These are phyloP conservation scores for Penicillium cosmopolitanum DNA, from an alignment of 495 filamentous ascomycete species.

Conservation along the genomic window DNA sequence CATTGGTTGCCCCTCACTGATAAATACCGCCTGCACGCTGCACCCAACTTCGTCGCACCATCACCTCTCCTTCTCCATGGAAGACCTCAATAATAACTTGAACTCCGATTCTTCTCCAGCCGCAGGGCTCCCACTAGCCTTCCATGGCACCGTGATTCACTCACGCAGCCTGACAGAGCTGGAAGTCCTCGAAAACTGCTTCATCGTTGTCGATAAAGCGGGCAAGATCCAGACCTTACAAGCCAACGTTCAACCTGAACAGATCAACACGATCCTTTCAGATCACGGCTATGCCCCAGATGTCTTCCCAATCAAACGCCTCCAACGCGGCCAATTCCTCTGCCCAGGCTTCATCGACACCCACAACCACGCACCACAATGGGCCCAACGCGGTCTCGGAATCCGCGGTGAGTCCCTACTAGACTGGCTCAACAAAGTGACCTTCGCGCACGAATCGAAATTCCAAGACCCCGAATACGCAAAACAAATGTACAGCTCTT, in stretches of 20 bases:
- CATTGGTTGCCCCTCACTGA: no score
- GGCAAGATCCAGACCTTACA: constrained; percentile 48
- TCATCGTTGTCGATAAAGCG: constrained; percentile 43
- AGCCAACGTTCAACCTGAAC: constrained; percentile 15
- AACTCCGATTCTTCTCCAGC: constrained; percentile 11
- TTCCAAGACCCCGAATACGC: constrained; percentile 60
- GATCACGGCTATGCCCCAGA: constrained; percentile 37
- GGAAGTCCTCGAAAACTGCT: constrained; percentile 51
- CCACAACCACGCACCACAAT: constrained; percentile 69
- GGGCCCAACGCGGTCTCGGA: constrained; percentile 61
- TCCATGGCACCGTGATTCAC: constrained; percentile 60
- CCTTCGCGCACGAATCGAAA: constrained; percentile 65
- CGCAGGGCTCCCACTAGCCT: constrained; percentile 35
- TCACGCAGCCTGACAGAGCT: constrained; percentile 41
- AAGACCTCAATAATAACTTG: constrained; percentile 14
- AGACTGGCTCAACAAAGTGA: constrained; percentile 62
- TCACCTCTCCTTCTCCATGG: constrained; percentile 13
- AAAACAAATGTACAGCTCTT: constrained; percentile 50
- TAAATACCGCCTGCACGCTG: no score
- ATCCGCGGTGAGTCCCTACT: constrained; percentile 57
- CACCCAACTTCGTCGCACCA: neutral
- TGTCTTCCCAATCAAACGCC: constrained; percentile 39
- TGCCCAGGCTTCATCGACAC: constrained; percentile 67
- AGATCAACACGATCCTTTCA: constrained; percentile 28
- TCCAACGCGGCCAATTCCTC: constrained; percentile 55